Conservation (phyloP, 148 eudicot species). For the Bassia scoparia region DNA sequence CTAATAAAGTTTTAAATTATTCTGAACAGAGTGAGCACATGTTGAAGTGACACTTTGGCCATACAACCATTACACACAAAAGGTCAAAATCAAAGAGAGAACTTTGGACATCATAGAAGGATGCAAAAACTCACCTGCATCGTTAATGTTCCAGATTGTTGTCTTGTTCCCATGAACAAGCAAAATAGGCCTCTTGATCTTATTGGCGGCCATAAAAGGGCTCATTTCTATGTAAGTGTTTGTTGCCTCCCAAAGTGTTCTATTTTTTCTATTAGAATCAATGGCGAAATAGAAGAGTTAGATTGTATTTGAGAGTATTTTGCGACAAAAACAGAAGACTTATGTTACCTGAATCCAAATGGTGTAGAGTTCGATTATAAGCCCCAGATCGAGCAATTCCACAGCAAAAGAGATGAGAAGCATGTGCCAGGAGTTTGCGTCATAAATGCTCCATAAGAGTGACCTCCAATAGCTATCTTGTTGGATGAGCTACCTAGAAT, state of each 20-base stretch:
- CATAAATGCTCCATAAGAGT: conserved; percentile 99
- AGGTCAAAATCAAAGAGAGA: background rate
- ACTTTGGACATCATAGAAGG: background rate
- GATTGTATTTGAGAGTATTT: background rate
- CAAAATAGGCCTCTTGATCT: conserved; percentile 85
- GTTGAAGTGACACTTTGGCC: background rate
- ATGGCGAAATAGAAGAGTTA: background rate
- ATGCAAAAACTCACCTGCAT: conserved; percentile 64
- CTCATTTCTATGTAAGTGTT: conserved; percentile 85
- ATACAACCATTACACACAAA: background rate
- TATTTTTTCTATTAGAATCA: conserved; percentile 56
- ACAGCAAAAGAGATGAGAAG: conserved; percentile 92
- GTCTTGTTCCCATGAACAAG: conserved; percentile 98
- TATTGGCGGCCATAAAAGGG: conserved; percentile 90
- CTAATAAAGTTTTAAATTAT: too few relatives aligned
- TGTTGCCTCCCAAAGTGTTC: conserved; percentile 95
- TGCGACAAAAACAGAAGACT: background rate
- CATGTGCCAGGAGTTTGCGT: conserved; percentile 92
- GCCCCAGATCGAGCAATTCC: conserved; percentile 98
- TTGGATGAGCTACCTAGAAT: conserved; percentile 80
- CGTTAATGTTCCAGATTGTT: conserved; percentile 82
- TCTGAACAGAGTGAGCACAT: background rate
- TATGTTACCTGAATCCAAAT: conserved; percentile 85
- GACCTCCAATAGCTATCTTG: conserved; percentile 96
- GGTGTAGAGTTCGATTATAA: conserved; percentile 94